A percentile compares a stretch with the other conserved stretches of the same genome.
phyloP scores from a whole-genome alignment of 1,284 basidiomycete genomes.

The Anthracocystis walkeri region DNA sequence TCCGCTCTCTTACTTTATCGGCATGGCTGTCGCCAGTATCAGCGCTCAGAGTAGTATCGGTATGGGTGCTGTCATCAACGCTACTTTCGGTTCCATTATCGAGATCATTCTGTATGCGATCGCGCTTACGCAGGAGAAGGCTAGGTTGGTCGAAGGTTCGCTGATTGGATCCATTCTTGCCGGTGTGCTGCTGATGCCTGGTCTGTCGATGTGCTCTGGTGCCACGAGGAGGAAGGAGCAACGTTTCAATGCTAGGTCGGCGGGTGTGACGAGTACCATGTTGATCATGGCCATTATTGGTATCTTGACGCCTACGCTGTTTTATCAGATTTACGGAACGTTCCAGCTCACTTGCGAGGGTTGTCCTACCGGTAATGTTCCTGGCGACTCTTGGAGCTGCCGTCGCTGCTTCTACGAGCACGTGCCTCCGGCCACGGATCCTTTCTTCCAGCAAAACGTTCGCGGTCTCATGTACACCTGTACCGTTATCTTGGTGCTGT shows the following conservation, averaged over 20 bases:
- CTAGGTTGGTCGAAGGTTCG: constrained; percentile 93
- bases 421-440: constrained; percentile 89
- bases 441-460: constrained; percentile 95
- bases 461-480: constrained; percentile 95
- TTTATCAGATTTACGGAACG: constrained; percentile 99
- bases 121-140: constrained; percentile 88
- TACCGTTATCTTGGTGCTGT: constrained; percentile 86
- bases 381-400: constrained; percentile 78
- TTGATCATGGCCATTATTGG: constrained; percentile 99
- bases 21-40: constrained; percentile 99
- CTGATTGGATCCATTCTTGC: constrained; percentile 94
- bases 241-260: constrained; percentile 96
- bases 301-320: constrained; percentile 91
- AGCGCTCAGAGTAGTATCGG: constrained; percentile 97
- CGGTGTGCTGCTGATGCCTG: constrained; percentile 96
- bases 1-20: constrained; percentile 97
- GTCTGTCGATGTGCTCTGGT: constrained; percentile 94
- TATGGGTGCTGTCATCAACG: constrained; percentile 99
- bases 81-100: constrained; percentile 97
- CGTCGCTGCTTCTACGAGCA: constrained; percentile 94
- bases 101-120: constrained; percentile 95
- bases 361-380: constrained; percentile 75
- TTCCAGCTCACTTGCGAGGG: constrained; percentile 93
- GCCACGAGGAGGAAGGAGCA: constrained; percentile 93
- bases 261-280: constrained; percentile 99